Evolutionary conservation across 2,329 filamentous ascomycete genomes (phyloP).

Genomic region (Diaporthe sp.): DNA sequence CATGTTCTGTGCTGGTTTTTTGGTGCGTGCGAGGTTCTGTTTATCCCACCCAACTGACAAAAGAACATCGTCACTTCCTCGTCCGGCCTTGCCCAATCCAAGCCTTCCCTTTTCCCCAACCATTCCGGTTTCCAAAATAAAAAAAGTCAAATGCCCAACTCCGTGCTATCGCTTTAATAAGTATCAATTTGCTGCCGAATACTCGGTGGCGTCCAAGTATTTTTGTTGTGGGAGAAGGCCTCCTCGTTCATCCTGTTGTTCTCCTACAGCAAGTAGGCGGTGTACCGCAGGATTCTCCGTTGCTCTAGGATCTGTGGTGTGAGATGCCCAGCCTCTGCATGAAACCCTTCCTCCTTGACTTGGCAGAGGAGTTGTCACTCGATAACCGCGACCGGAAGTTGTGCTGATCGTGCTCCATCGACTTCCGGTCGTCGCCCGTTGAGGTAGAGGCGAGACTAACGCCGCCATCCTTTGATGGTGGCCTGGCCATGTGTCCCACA

Average conservation of each 20-base stretch:
- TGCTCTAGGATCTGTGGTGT: conserved; percentile 28
- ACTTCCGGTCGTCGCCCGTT: conserved; percentile 45
- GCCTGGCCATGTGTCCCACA: conserved; percentile 43
- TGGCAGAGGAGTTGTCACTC: conserved; percentile 33
- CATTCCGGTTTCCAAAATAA: not conserved
- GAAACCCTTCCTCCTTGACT: conserved; percentile 39
- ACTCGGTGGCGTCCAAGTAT: not conserved
- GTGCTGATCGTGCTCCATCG: conserved; percentile 13
- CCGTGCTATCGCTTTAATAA: conserved; percentile 33
- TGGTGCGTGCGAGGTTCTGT: not conserved
- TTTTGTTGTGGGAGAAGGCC: not conserved
- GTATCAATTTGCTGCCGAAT: not conserved
- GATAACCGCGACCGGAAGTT: conserved; percentile 23
- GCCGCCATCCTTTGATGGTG: conserved; percentile 53
- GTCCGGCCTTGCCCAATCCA: conserved; percentile 4
- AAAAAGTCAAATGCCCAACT: conserved; percentile 29
- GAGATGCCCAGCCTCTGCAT: conserved; percentile 38
- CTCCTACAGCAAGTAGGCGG: not conserved
- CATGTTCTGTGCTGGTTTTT: not conserved
- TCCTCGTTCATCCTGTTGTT: not conserved
- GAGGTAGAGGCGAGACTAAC: conserved; percentile 53
- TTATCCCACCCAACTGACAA: conserved; percentile 25
- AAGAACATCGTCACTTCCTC: conserved; percentile 25
- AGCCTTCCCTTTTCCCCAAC: not conserved
- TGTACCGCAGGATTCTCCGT: not conserved